Evolutionary conservation across 441 rosid species (phyloP).

Genomic region (Populus tomentosa): DNA sequence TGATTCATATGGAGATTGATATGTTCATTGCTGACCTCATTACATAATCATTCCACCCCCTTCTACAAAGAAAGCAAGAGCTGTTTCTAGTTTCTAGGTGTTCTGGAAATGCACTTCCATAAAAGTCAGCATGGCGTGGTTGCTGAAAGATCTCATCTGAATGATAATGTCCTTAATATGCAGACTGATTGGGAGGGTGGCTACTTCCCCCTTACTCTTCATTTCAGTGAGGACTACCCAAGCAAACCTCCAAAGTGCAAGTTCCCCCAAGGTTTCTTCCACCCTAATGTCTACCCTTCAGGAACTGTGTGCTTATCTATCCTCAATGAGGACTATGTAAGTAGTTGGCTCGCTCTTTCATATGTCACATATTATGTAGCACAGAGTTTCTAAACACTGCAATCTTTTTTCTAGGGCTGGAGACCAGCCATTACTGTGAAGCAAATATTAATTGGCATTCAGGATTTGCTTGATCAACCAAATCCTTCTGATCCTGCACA

Average conservation of each 20-base stretch:
- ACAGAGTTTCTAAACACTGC: no score
- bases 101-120: no score
- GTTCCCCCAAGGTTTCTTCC: conserved; percentile 74
- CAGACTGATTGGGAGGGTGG: conserved; percentile 96
- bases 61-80: no score
- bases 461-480: conserved; percentile 78
- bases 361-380: no score
- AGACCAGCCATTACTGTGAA: conserved; percentile 84
- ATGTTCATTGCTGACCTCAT: no score
- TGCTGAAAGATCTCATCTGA: neutral
- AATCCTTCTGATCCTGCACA: conserved; percentile 86
- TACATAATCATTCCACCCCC: no score
- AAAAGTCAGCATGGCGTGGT: no score
- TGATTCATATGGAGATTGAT: no score
- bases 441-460: conserved; percentile 77
- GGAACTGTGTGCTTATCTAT: conserved; percentile 86
- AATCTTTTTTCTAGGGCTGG: conserved; percentile 53
- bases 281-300: conserved; percentile 83
- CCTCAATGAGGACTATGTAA: conserved; percentile 76
- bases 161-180: neutral
- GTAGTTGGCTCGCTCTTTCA: conserved; percentile 6
- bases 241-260: conserved; percentile 90
- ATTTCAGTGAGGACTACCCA: conserved; percentile 78
- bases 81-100: no score
- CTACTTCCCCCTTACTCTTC: conserved; percentile 60